Percentiles rank a stretch among this genome's conserved stretches.
Conservation (phyloP, 768 basidiomycete genomes). For the Lentinula boryana region DNA sequence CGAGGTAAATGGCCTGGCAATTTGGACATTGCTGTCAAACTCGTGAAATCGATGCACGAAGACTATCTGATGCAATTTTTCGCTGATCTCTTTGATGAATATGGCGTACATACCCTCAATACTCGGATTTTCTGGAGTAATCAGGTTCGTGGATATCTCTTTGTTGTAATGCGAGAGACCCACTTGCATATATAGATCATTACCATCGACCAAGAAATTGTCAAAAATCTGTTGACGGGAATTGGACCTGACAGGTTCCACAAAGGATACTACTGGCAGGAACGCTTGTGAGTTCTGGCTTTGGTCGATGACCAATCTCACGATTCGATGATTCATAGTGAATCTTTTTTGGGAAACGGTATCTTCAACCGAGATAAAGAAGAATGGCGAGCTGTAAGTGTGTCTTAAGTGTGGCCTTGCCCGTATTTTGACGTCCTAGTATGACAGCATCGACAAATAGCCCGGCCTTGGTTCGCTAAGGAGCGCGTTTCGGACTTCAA, state of each 20-base stretch:
- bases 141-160: slow-evolving; percentile 20
- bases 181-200: slow-evolving; percentile 26
- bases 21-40: slow-evolving; percentile 34
- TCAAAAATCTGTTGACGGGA: slow-evolving; percentile 34
- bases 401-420: background rate
- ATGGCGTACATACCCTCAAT: slow-evolving; percentile 39
- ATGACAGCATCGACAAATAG: slow-evolving; percentile 34
- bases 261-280: slow-evolving; percentile 33
- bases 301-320: background rate
- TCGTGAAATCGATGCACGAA: slow-evolving; percentile 24
- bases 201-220: slow-evolving; percentile 35
- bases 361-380: slow-evolving; percentile 50
- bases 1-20: slow-evolving; percentile 46
- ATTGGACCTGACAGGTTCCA: slow-evolving; percentile 40
- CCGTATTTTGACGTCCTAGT: background rate
- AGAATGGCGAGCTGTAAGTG: slow-evolving; percentile 14
- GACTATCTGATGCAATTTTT: slow-evolving; percentile 34
- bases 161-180: background rate
- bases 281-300: slow-evolving; percentile 28
- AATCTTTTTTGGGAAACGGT: slow-evolving; percentile 36
- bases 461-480: slow-evolving; percentile 43
- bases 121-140: slow-evolving; percentile 42
- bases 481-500: slow-evolving; percentile 44
- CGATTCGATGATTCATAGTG: slow-evolving; percentile 7
- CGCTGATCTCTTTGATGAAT: slow-evolving; percentile 36